Base-by-base conservation (phyloP, 2,329 filamentous ascomycete species). In the Corynespora cassiicola region DNA sequence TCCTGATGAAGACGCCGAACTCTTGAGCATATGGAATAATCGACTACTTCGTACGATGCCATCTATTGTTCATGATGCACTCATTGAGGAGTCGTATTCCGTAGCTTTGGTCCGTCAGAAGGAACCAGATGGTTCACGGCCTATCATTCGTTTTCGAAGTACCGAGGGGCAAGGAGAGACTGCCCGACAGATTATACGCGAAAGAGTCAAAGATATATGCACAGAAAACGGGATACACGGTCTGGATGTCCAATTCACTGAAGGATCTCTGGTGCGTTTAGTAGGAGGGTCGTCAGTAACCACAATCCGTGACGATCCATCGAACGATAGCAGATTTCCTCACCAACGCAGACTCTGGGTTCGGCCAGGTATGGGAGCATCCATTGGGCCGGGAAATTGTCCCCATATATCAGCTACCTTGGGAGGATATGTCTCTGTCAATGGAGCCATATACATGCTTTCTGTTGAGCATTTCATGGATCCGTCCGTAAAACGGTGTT, bases 101-200 rank as follows among this genome's bases (percentile, higher is more conserved):
- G 35, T 33, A 4, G 24, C 39, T 7, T 27, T 46, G 3, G 38
- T 46, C n/a, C 26, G 29, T 8, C 43, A 42, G 17, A 39, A 32
- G 19, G 26, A 16, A 3, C 9, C 4, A n/a, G 19, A 35, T 21
- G 33, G 18, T 7, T 4, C 12, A 12, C 20, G 19, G 15, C 43
- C 34, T 6, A 23, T 42, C 19, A 39, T 46, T 25, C 33, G 43
- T 26, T 46, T 46, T 25, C 31, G 31, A 17, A 42, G 38, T 19
- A 42, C 43, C 11, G 21, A 18, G 5, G 30, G 30, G 12, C 43
- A 38, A 30, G 31, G 10, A 15, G 20, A 34, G 4, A 6, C 10
- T 10, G 27, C 43, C 6, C 21, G 43, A 11, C 7, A 25, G 10
- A 27, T 36, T 15, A 24, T 42, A 10, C 29, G 19, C 10, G 27